These are phyloP conservation scores for Pholiota conissans DNA, from an alignment of 768 basidiomycete genomes.

Conservation along the genomic window DNA sequence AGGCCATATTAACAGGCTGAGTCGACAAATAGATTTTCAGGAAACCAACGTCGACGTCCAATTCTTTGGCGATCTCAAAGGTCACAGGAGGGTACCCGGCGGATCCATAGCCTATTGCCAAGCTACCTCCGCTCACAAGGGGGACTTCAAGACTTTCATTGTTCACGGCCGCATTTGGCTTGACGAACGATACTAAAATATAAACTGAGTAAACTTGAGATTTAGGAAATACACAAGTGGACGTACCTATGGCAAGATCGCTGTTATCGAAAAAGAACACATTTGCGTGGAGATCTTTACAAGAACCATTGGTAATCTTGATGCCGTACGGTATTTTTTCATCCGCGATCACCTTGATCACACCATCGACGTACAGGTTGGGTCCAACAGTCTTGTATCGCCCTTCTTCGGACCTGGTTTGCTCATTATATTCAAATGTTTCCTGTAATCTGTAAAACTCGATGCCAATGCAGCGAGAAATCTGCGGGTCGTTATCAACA, in stretches of 20 bases:
- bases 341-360: neutral
- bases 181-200: neutral
- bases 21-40: conserved; percentile 1
- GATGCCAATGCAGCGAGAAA: neutral
- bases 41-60: neutral
- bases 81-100: neutral
- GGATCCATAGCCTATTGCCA: neutral
- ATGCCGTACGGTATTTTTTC: neutral
- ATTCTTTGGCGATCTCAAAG: neutral
- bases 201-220: neutral
- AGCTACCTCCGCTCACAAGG: neutral
- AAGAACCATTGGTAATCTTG: neutral
- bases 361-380: neutral
- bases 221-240: neutral
- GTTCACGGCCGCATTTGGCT: neutral
- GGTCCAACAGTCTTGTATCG: neutral
- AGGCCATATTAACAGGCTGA: neutral
- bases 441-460: neutral
- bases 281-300: neutral
- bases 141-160: neutral
- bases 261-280: conserved; percentile 2
- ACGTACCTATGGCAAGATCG: neutral
- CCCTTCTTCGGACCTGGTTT: neutral
- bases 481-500: neutral
- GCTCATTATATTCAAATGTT: neutral